Percentiles rank a stretch among this genome's conserved stretches.
Conservation (phyloP, 352 stramenopile species). For the Thraustochytrium sp. region DNA sequence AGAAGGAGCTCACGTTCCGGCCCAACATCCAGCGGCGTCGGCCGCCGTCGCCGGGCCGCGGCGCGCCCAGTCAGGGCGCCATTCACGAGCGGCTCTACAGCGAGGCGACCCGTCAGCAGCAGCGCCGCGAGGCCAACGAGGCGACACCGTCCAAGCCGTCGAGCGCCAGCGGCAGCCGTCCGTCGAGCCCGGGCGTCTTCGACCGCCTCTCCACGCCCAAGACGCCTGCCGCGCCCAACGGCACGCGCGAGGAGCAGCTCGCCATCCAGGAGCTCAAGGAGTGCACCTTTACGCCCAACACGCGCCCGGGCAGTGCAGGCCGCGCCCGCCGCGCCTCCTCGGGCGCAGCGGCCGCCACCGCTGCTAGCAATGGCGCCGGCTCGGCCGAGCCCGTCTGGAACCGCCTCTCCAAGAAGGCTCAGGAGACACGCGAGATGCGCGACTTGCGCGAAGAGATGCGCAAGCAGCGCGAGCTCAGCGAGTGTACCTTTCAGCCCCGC, state of each 20-base stretch:
- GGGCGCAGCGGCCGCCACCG: background rate
- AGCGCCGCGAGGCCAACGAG: background rate
- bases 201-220: conserved; percentile 12
- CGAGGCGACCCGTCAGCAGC: background rate
- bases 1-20: conserved; percentile 28
- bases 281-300: conserved; percentile 33
- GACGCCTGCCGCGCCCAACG: background rate
- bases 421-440: background rate
- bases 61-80: background rate
- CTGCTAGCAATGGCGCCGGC: background rate
- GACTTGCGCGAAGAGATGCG: background rate
- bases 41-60: background rate
- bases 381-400: background rate
- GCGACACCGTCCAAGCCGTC: background rate
- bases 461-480: background rate
- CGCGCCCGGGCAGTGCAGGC: background rate
- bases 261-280: conserved; percentile 25
- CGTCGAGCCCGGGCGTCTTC: background rate
- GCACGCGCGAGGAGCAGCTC: background rate
- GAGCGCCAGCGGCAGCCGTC: background rate
- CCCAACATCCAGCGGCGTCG: background rate
- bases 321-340: background rate
- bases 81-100: conserved; percentile 33
- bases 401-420: background rate
- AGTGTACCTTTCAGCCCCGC: background rate